Evolutionary conservation across 2,329 filamentous ascomycete species (phyloP).

Genomic region (Colletotrichum orchidophilum): DNA sequence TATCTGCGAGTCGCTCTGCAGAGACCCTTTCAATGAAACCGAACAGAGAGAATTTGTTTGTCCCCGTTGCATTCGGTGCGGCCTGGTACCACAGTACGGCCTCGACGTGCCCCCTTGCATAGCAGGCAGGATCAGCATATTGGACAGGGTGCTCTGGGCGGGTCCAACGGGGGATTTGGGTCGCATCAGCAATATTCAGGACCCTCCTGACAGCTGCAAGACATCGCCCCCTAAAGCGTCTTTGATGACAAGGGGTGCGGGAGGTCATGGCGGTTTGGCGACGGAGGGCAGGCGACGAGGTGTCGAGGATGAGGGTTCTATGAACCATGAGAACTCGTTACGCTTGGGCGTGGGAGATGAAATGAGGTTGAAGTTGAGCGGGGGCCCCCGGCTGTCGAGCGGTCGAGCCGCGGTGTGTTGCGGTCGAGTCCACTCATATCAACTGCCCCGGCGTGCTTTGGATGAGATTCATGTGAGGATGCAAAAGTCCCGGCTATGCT

Average conservation of each 20-base stretch:
- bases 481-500: neutral
- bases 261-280: conserved; percentile 15
- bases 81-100: neutral
- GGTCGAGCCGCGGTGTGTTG: neutral
- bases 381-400: neutral
- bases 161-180: conserved; percentile 16
- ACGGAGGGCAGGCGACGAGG: neutral
- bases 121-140: conserved; percentile 15
- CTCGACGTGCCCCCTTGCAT: neutral
- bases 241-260: neutral
- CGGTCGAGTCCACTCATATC: neutral
- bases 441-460: neutral
- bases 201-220: conserved; percentile 31
- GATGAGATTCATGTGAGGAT: neutral
- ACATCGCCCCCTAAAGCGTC: conserved; percentile 6
- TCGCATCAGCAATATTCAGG: conserved; percentile 10
- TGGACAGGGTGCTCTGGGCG: conserved; percentile 16
- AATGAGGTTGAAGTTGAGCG: neutral
- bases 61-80: conserved; percentile 10
- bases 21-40: neutral
- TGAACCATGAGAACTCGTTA: neutral
- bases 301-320: neutral
- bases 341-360: conserved; percentile 6
- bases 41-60: neutral
- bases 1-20: conserved; percentile 17